Evolutionary conservation across 1,284 basidiomycete species (phyloP), one percentile per base, ranked within the genome.

Genomic region (Cystobasidium pallidum): DNA sequence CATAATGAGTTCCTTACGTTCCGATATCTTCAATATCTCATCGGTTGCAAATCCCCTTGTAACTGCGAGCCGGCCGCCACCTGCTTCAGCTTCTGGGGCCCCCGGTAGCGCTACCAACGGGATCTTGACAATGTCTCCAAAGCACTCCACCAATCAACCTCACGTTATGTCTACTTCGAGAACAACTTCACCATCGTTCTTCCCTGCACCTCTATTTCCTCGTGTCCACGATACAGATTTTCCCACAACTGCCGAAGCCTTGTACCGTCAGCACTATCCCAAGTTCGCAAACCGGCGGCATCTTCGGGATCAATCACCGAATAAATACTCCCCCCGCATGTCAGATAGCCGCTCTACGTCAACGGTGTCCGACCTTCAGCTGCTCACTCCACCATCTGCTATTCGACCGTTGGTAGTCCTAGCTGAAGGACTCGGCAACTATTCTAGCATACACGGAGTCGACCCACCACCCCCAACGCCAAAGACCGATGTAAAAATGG

Each of bases 261-360:
- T 71, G 36, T 71, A 71, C 34, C 45, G 68, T 10, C 57, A 64
- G 26, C 61, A 51, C 34, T 71, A 71, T 47, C 68, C 68, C 58
- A 71, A 71, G 21, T 71, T 71, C 51, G 49, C 59, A 21, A 62
- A 32, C 28, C 47, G 68, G 30, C 67, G 67, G 19, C 43, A 57
- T 32, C 39, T 55, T 30, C 32, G 45, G 55, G 45, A 59, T 10
- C 67, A 32, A 6, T 49, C 68, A 2, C 66, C 34, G 45, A 55
- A 54, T 24, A 52, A 32, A 26, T 24, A 3, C 26, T 47, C 24
- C 19, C 39, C 66, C 41, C 55, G 45, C 49, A 41, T 62, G 43
- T 43, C 67, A 32, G 67, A 61, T 30, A 54, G 49, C 19, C n/a
- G 3, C 3, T 64, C 47, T 28, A 28, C 62, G 13, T 64, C 68